A percentile compares a stretch with the other conserved stretches of the same genome.
phyloP scores from a whole-genome alignment of 768 basidiomycete species.

The Ramaria rubella region DNA sequence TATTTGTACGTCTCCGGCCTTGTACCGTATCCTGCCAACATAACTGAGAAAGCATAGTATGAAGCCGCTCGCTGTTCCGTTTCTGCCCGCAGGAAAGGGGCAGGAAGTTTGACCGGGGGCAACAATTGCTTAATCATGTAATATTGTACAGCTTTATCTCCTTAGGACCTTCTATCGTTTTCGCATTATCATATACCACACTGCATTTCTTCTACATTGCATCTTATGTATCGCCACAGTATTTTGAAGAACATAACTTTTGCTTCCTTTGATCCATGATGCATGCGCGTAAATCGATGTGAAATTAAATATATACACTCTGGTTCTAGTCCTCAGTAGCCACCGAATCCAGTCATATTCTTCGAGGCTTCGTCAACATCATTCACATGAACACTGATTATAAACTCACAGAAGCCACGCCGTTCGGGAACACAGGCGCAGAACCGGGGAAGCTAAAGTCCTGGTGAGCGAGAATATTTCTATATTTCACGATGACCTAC shows the following conservation, averaged over 20 bases:
- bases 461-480: neutral
- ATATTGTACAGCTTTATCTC: neutral
- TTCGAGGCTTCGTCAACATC: constrained; percentile 19
- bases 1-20: constrained; percentile 39
- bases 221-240: constrained; percentile 4
- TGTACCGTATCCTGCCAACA: neutral
- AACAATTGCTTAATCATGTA: neutral
- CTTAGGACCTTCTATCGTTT: neutral
- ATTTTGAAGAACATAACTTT: neutral
- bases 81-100: constrained; percentile 62
- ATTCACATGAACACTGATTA: constrained; percentile 1
- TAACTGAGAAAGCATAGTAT: constrained; percentile 25
- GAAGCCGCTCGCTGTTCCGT: constrained; percentile 86
- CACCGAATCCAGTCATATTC: constrained; percentile 63
- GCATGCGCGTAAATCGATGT: neutral
- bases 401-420: constrained; percentile 56
- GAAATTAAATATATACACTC: neutral
- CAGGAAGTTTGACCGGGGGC: constrained; percentile 23
- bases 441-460: constrained; percentile 50
- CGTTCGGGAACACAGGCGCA: constrained; percentile 48
- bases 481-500: constrained; percentile 24
- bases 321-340: constrained; percentile 22
- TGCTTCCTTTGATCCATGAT: neutral
- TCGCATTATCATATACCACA: constrained; percentile 4
- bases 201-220: neutral